Evolutionary conservation across 768 basidiomycete species (phyloP), one percentile per base, ranked within the genome.

Genomic region (Russula abietina): DNA sequence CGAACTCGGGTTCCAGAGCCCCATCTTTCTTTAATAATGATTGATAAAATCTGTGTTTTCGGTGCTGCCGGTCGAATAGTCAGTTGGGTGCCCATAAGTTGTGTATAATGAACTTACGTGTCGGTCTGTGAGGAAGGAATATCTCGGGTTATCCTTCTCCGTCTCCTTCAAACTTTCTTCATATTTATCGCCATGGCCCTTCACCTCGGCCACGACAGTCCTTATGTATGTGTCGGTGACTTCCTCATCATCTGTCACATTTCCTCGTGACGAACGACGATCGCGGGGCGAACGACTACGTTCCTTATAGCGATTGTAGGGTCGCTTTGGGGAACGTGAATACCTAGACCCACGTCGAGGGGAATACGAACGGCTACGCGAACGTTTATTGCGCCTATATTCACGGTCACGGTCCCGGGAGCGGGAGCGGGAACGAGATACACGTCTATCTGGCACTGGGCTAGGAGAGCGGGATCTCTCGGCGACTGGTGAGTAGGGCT

Each of bases 141-240:
- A 98, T 73, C 89, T 92, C 1, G 88, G 79, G 71, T 96, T 96
- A 58, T 81, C 79, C 62, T 78, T 83, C 74, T 98, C 94, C 58
- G 87, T 81, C 58, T 88, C 87, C 67, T 80, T 80, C 61, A 98
- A 76, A 33, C 79, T 82, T 53, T 84, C 80, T 70, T 92, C 93
- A 68, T 91, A 96, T 57, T 84, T 82, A 5, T 76, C 71, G 36
- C 88, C 94, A 71, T 93, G 89, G 1, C 89, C 87, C 69, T 85
- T 86, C 12, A 97, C 86, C 73, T 93, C 89, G 3, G 82, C 82
- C 22, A 93, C 93, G 5, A 97, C 93, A 16, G 89, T 90, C 51
- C 85, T 81, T 62, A 99, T 87, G 68, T 98, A 96, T 14, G 82
- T 83, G 60, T 93, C 89, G 6, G 89, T 90, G 17, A 92, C 87